Evolutionary conservation across 2,329 filamentous ascomycete genomes (phyloP).

Genomic region (Uncinocarpus reesii): DNA sequence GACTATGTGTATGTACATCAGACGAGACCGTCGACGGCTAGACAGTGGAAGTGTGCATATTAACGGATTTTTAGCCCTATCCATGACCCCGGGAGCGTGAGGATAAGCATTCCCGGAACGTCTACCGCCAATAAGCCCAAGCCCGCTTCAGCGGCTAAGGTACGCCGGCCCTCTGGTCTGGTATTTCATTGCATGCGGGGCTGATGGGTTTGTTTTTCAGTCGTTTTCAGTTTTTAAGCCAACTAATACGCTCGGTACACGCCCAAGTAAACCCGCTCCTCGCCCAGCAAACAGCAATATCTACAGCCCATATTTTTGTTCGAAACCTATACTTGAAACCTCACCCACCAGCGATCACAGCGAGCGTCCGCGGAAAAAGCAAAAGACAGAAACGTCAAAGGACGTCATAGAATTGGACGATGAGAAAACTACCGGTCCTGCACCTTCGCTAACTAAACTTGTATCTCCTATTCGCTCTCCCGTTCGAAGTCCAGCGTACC

Average conservation of each 20-base stretch:
- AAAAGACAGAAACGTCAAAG: slow-evolving; percentile 6
- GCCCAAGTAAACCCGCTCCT: not conserved
- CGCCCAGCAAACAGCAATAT: not conserved
- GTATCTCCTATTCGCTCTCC: not conserved
- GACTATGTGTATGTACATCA: slow-evolving; percentile 1
- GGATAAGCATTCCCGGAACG: slow-evolving; percentile 2
- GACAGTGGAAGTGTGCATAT: not conserved
- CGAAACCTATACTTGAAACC: not conserved
- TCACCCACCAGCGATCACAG: not conserved
- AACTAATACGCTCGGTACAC: slow-evolving; percentile 2
- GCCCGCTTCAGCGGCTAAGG: not conserved
- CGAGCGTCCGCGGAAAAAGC: slow-evolving; percentile 11
- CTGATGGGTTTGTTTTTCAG: slow-evolving; percentile 1
- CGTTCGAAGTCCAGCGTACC: not conserved
- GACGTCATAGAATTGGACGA: not conserved
- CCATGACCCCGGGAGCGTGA: slow-evolving; percentile 5
- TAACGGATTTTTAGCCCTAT: slow-evolving; percentile 1
- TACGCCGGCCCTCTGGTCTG: not conserved
- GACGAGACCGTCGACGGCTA: not conserved
- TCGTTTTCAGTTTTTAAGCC: slow-evolving; percentile 2
- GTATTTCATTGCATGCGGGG: not conserved
- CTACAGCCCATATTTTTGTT: not conserved
- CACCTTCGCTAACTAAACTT: not conserved
- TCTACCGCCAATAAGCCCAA: not conserved
- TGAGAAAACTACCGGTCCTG: not conserved